Conservation (phyloP, 148 eudicot species). For the Vaccinium darrowii region DNA sequence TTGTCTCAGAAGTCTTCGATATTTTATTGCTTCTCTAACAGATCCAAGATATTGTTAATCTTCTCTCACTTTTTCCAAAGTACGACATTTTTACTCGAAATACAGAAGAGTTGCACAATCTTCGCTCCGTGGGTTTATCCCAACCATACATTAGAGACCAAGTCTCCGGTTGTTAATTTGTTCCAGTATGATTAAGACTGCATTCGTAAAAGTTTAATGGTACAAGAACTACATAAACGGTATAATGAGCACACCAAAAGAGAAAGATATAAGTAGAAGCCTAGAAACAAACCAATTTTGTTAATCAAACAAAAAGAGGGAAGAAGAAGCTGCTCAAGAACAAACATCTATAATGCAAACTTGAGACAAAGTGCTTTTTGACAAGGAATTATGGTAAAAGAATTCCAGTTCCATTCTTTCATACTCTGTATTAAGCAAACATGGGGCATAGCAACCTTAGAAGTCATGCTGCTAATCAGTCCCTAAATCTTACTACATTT, state of each 20-base stretch:
- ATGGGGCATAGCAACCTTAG: not conserved
- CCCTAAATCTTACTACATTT: not conserved
- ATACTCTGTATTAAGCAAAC: not conserved
- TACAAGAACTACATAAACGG: not conserved
- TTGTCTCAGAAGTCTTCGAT: not conserved
- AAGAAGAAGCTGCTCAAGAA: not conserved
- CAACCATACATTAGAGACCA: not conserved
- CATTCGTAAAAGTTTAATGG: not conserved
- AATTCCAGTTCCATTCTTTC: not conserved
- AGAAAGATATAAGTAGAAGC: not conserved
- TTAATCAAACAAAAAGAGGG: not conserved
- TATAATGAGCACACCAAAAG: not conserved
- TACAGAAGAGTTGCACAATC: not conserved
- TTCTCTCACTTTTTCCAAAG: not conserved
- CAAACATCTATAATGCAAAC: not conserved
- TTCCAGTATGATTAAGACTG: not conserved
- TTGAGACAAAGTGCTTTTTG: not conserved
- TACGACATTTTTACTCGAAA: not conserved
- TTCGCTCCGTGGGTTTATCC: not conserved
- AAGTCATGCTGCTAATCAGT: not conserved
- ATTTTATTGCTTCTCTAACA: not conserved
- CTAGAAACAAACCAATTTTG: not conserved
- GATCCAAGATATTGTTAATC: not conserved
- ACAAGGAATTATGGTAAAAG: not conserved
- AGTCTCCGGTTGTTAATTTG: not conserved